Conservation (phyloP, 2,329 filamentous ascomycete genomes). For the Colletotrichum chlorophyti region DNA sequence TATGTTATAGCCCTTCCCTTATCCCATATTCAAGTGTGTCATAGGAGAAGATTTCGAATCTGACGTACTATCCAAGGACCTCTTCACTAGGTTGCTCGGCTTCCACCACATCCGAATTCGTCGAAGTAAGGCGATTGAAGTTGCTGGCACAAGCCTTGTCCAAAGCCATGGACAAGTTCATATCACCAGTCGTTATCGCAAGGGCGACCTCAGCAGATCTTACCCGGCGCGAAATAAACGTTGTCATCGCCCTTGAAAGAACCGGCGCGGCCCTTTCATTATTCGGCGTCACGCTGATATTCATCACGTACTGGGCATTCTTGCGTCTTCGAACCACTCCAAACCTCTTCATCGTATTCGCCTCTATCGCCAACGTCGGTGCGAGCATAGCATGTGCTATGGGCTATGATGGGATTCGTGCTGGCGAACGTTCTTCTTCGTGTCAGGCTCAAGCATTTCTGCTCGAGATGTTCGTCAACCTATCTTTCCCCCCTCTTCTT, state of each 20-base stretch:
- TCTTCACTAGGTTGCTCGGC: no score
- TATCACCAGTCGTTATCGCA: neutral
- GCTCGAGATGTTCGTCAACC: conserved; percentile 69
- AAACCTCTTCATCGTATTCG: conserved; percentile 68
- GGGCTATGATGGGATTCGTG: conserved; percentile 67
- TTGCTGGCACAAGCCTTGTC: neutral
- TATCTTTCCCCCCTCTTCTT: neutral
- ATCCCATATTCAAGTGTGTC: no score
- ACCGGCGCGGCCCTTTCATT: conserved; percentile 61
- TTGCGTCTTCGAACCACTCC: conserved; percentile 63
- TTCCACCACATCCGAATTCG: no score
- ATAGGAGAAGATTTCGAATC: no score
- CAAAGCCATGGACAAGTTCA: neutral
- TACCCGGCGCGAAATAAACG: conserved; percentile 42
- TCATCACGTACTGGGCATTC: conserved; percentile 57
- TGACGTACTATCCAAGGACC: no score
- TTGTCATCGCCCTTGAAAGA: conserved; percentile 57
- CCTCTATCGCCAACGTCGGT: conserved; percentile 65
- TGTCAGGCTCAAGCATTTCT: conserved; percentile 68
- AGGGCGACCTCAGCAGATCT: conserved; percentile 31
- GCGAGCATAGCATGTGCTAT: conserved; percentile 74
- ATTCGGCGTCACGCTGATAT: conserved; percentile 56
- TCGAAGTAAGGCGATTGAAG: neutral
- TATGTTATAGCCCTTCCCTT: no score
- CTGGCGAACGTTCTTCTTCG: conserved; percentile 60